phyloP scores from a whole-genome alignment of 2,329 filamentous ascomycete genomes.

The Didymosphaeria variabile region DNA sequence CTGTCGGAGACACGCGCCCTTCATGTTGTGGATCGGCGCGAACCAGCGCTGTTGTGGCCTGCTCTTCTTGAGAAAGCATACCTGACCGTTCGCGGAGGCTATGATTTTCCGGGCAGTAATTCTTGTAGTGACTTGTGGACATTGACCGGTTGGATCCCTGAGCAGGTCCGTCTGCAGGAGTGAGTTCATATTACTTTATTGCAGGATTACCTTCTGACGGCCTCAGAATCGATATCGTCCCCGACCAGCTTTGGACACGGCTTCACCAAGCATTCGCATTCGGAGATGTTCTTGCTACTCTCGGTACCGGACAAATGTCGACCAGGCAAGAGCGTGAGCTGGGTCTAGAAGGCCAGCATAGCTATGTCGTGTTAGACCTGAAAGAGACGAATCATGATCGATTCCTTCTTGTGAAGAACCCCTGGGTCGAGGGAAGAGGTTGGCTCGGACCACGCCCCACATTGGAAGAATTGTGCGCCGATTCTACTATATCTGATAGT shows the following conservation, averaged over 20 bases:
- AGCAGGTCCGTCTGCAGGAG: conserved; percentile 90
- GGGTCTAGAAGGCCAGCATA: conserved; percentile 88
- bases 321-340: conserved; percentile 78
- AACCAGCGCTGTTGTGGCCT: conserved; percentile 86
- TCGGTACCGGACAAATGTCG: conserved; percentile 87
- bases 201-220: conserved; percentile 18
- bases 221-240: conserved; percentile 76
- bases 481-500: conserved; percentile 26
- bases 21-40: conserved; percentile 86
- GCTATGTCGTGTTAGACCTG: conserved; percentile 90
- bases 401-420: conserved; percentile 88
- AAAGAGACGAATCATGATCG: conserved; percentile 70
- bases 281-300: conserved; percentile 85
- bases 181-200: conserved; percentile 39
- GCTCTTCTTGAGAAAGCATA: conserved; percentile 96
- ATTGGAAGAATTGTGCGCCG: conserved; percentile 26
- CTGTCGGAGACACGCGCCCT: conserved; percentile 79
- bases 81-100: conserved; percentile 91
- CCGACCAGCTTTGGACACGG: conserved; percentile 78
- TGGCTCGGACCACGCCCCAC: conserved; percentile 67
- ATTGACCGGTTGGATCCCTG: conserved; percentile 93
- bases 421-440: conserved; percentile 84
- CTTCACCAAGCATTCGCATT: conserved; percentile 77
- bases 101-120: conserved; percentile 97
- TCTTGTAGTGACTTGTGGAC: conserved; percentile 95